These are phyloP conservation scores for Trametes cingulata DNA, from an alignment of 768 basidiomycete species.

Conservation along the genomic window DNA sequence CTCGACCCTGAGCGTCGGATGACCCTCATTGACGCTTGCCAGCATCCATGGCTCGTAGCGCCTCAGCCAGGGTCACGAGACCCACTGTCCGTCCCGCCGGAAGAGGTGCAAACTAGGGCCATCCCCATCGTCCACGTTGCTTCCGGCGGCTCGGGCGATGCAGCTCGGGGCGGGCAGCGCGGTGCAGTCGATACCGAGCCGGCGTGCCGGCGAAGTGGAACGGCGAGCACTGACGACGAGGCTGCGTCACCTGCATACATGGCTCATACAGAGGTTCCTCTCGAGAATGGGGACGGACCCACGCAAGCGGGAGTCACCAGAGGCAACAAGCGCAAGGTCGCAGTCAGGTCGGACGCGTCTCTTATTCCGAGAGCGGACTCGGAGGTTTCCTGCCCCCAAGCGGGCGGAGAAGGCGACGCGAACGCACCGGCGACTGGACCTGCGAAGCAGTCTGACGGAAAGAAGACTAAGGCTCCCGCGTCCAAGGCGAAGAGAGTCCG, in stretches of 20 bases:
- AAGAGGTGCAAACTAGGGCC: too few species aligned
- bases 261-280: constrained; percentile 24
- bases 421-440: too few species aligned
- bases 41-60: constrained; percentile 72
- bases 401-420: not conserved
- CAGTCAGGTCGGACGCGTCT: constrained; percentile 23
- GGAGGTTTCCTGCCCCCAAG: not conserved
- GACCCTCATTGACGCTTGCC: constrained; percentile 64
- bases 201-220: too few species aligned
- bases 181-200: too few species aligned
- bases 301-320: constrained; percentile 21
- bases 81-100: not conserved
- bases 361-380: constrained; percentile 7
- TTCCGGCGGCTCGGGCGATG: too few species aligned
- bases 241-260: constrained; percentile 40
- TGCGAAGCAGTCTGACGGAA: not conserved
- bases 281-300: constrained; percentile 6
- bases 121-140: too few species aligned
- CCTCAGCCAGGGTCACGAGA: not conserved
- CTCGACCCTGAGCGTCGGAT: constrained; percentile 64
- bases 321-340: constrained; percentile 35
- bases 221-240: constrained; percentile 32
- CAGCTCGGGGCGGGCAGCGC: too few species aligned
- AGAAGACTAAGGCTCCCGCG: not conserved
- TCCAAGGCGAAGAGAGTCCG: not conserved